These are phyloP conservation scores for Musa schizocarpa DNA, from an alignment of 176 grass and related monocot species.

Conservation along the genomic window DNA sequence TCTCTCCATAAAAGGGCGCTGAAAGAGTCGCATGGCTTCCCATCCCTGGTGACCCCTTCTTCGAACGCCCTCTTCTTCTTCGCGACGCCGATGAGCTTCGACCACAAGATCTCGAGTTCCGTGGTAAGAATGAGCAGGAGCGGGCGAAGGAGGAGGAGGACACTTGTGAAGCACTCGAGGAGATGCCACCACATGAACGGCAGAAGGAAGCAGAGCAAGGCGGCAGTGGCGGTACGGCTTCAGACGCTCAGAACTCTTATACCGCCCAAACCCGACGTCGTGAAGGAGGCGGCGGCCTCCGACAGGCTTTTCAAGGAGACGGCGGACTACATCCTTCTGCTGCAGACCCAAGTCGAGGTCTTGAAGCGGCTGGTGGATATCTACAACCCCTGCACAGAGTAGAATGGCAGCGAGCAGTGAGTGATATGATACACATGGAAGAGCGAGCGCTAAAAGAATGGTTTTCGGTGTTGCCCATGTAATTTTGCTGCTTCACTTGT, in stretches of 20 bases:
- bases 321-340: constrained; percentile 2
- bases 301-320: constrained; percentile 8
- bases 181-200: neutral
- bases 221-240: neutral
- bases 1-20: neutral
- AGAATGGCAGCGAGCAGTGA: neutral
- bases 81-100: neutral
- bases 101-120: neutral
- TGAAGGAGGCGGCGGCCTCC: neutral
- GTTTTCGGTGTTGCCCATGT: neutral
- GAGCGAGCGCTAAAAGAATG: neutral
- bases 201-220: neutral
- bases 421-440: neutral
- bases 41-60: neutral
- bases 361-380: constrained; percentile 10
- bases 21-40: neutral
- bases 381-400: neutral
- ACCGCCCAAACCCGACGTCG: neutral
- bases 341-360: constrained; percentile 1
- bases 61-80: neutral
- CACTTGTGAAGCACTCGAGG: neutral
- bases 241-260: constrained; percentile 11
- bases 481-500: too few species aligned
- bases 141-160: neutral
- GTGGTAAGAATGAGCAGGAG: neutral